Base-by-base conservation (phyloP, 495 filamentous ascomycete genomes). In the Lophiostoma macrostomum region DNA sequence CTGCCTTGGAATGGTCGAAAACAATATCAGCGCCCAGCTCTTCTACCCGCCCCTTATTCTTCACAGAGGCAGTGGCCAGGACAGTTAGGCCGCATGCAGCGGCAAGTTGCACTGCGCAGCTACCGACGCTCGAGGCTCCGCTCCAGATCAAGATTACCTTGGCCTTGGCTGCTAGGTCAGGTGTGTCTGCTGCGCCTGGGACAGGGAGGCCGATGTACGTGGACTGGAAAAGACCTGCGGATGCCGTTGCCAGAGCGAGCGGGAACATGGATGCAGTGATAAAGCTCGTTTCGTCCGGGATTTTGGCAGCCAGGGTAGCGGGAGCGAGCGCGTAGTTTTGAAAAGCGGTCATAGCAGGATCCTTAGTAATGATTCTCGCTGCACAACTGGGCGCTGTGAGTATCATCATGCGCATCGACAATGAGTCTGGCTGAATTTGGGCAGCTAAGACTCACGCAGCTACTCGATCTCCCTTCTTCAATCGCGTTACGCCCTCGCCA, bases 201-300 rank as follows among this genome's bases (percentile, higher is more conserved):
- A 20, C 56, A 64, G 34, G 14, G 13, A 44, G 46, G 51, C 32
- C 65, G 4, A 79, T 69, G 28, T 70, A 60, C 27, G 61, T 61
- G 14, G 70, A 58, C 28, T 66, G 60, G 52, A 72, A 79, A 16
- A 82, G 64, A 0, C 68, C 74, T 19, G 61, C 65, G 1, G 73
- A 67, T 10, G 78, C 76, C 1, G 79, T 81, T 0, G 71, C 69
- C 22, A 76, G 51, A 1, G 65, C 66, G 12, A 79, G 64, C 1
- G 78, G 76, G 4, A 81, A 64, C 2, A 79, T 76, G 4, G 60
- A 64, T 8, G 72, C 78, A 12, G 69, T 58, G 5, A 65, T 68
- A 41, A 71, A 75, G 12, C 68, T 41, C 20, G 80, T 57, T 18
- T 52, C 42, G 18, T 68, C 67, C 0, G 79, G 77, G 18, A 82